Evolutionary conservation across 2,329 filamentous ascomycete species (phyloP), one percentile per base, ranked within the genome.

Genomic region (Xylariaceae sp.): DNA sequence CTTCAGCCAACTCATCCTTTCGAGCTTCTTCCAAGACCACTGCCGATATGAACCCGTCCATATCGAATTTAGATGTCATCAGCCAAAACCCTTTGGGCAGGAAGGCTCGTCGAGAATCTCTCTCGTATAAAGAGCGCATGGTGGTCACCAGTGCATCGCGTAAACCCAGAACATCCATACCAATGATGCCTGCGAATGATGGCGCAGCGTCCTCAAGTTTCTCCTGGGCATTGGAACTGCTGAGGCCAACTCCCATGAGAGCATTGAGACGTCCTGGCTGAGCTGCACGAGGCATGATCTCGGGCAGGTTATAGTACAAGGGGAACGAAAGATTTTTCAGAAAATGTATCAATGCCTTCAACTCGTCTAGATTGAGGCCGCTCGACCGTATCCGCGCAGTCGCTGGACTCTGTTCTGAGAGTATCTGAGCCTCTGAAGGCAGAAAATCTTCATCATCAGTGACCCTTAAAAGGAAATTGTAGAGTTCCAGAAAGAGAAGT

Each of bases 391-490:
- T 72, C 39, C 69, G 72, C 38, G 71, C 76, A 41, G 55, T 69
- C 18, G 62, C 67, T 19, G 61, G 67, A 36, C 60, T 64, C 16
- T 54, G 59, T n/a, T 64, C 62, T 52, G 16, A 67, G 51, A 22
- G 61, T 43, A 40, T 57, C 51, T 19, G 71, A 67, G 30, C 63
- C 67, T 47, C 77, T 66, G 41, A 74, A 73, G 42, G 80, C 78
- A 95, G 85, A 59, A 98, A 98, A 54, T 98, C 93, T 51, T 97
- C 91, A 49, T 98, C 93, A 53, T 98, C 93, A 61, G 91, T 95
- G 26, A 97, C 80, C 53, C 93, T 86, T 11, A 97, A 71, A 2
- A 96, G 81, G 60, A 97, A 97, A 2, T 86, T 89, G 60, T 96
- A 98, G 0, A 98, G 76, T 55, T 98, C 93, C 4, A 98, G 74